Conservation (phyloP, 257 asterid genomes). For the Solanum appendiculatum region DNA sequence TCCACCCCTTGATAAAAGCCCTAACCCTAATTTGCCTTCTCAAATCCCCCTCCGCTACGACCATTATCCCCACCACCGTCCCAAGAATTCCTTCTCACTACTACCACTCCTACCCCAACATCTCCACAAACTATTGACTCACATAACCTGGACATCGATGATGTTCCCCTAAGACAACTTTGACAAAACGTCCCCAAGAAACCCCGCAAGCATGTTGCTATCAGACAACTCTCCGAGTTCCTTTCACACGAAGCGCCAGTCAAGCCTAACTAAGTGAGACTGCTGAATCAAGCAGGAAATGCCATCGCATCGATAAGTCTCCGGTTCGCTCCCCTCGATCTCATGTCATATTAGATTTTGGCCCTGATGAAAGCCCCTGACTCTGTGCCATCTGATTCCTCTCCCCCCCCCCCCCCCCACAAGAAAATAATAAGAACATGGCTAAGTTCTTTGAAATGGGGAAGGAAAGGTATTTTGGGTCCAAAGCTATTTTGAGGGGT, state of each 20-base stretch:
- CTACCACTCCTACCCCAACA: not conserved
- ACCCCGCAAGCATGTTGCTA: no score
- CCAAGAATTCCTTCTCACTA: not conserved
- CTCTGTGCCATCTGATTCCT: not conserved
- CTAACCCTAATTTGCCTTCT: no score
- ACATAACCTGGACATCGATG: fast-evolving
- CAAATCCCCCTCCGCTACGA: not conserved
- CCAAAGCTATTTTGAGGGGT: not conserved
- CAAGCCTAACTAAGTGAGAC: fast-evolving
- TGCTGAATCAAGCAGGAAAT: not conserved
- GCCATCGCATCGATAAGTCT: fast-evolving
- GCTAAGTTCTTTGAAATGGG: not conserved
- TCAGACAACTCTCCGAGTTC: not conserved
- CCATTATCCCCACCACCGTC: not conserved
- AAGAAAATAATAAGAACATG: no score
- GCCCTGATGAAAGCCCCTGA: not conserved
- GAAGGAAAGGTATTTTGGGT: not conserved
- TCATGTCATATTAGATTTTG: not conserved
- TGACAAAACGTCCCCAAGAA: not conserved
- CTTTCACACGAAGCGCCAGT: not conserved
- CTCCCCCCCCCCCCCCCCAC: not conserved
- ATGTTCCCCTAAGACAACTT: not conserved
- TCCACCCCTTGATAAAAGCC: no score
- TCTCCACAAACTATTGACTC: not conserved
- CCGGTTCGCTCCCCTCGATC: fast-evolving